Evolutionary conservation across 805 yeast species (phyloP), one percentile per base, ranked within the genome.

Genomic region (Schizosaccharomyces octosporus): DNA sequence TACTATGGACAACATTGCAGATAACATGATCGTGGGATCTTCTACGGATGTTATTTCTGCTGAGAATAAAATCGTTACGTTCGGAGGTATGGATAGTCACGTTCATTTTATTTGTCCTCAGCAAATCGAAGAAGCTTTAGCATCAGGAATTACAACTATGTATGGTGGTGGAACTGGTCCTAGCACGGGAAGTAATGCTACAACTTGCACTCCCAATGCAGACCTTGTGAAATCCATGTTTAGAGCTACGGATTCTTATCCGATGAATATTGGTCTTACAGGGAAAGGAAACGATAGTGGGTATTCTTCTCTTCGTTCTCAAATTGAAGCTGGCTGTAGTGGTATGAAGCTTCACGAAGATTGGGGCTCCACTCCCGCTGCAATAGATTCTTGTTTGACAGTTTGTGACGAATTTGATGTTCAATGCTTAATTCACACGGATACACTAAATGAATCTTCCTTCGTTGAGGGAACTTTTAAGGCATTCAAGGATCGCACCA

Each of bases 321-420:
- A 59, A 59, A 43, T 59, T 9, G 55, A 59, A 43, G 61, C 61
- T n/a, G 61, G 61, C 2, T 19, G 27, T 19, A 31, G 48, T 24
- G 61, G 61, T 11, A 19, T 59, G 54, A 59, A 59, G 41, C 39
- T 59, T 15, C 61, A 59, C 17, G 61, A 59, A 43, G 61, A 59
- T 45, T 59, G 61, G 61, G 61, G 61, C 27, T 21, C 55, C 24
- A 59, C 61, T 41, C 61, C 61, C n/a, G 61, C 61, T 17, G 55
- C 61, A 2, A 59, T 59, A 21, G 61, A 59, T 29, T 21, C 24
- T 59, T 59, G 61, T 59, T 59, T 59, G 17, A 42, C 31, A 13
- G 31, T 59, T 42, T 59, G 61, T 59, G 61, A 59, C 43, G 61
- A 59, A n/a, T 59, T 43, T 59, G 61, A 59, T 19, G 61, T 59